phyloP scores from a whole-genome alignment of 1,284 basidiomycete genomes.

The Cutaneotrichosporon sp. region DNA sequence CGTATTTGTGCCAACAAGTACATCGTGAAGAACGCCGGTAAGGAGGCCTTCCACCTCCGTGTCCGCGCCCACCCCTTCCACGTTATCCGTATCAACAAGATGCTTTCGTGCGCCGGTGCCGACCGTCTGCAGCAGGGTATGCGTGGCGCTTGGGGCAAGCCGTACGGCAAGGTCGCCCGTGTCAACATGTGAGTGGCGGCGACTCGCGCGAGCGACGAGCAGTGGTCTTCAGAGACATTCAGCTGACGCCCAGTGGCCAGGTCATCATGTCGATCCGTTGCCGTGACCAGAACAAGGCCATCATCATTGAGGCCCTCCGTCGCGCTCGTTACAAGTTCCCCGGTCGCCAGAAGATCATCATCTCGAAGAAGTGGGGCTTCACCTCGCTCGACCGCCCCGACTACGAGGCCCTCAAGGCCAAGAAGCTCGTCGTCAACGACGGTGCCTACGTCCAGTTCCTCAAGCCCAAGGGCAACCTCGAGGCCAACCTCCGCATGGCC shows the following conservation, averaged over 20 bases:
- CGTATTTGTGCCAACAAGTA: slow-evolving; percentile 99
- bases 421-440: slow-evolving; percentile 77
- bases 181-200: slow-evolving; percentile 50
- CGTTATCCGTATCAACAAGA: slow-evolving; percentile 99
- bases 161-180: slow-evolving; percentile 68
- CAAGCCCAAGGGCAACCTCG: slow-evolving; percentile 78
- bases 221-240: neutral
- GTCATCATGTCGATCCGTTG: slow-evolving; percentile 94
- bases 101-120: slow-evolving; percentile 98
- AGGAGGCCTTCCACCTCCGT: slow-evolving; percentile 98
- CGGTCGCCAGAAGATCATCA: slow-evolving; percentile 97
- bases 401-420: slow-evolving; percentile 83
- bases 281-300: slow-evolving; percentile 82
- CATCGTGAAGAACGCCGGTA: slow-evolving; percentile 96
- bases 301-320: slow-evolving; percentile 95
- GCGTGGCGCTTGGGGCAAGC: slow-evolving; percentile 99
- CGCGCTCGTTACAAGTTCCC: slow-evolving; percentile 99
- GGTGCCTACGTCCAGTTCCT: slow-evolving; percentile 71
- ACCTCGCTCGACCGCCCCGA: slow-evolving; percentile 91
- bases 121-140: slow-evolving; percentile 98
- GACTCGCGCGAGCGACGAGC: neutral
- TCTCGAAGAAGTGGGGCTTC: slow-evolving; percentile 98
- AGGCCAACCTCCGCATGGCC: slow-evolving; percentile 80
- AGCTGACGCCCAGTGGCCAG: slow-evolving; percentile 71
- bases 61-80: slow-evolving; percentile 99